Conservation (phyloP, 805 yeast species). For the Wickerhamiella slavikovae region DNA sequence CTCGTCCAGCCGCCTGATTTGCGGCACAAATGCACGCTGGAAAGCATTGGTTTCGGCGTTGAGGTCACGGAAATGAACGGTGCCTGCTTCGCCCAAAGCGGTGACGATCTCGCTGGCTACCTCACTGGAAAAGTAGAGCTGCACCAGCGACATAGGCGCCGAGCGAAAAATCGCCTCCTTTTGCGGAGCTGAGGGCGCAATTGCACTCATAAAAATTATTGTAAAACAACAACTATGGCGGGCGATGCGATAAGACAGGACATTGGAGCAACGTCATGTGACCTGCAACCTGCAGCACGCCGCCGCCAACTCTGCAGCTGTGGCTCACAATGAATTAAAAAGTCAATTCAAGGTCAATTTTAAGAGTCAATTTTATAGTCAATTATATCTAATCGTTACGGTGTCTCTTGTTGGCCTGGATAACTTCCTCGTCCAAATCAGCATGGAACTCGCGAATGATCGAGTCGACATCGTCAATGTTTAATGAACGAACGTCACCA, state of each 20-base stretch:
- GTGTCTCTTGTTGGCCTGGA: too few species aligned
- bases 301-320: too few species aligned
- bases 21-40: conserved; percentile 80
- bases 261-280: too few species aligned
- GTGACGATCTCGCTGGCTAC: conserved; percentile 72
- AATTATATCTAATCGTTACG: too few species aligned
- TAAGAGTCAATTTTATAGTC: too few species aligned
- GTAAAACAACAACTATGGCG: too few species aligned
- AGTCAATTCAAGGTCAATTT: too few species aligned
- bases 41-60: conserved; percentile 63
- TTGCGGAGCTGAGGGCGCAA: conserved; percentile 1
- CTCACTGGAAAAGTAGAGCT: conserved; percentile 79
- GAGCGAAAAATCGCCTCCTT: conserved; percentile 30
- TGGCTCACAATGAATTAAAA: too few species aligned
- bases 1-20: conserved; percentile 64
- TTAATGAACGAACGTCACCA: conserved; percentile 87
- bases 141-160: conserved; percentile 92
- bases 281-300: too few species aligned
- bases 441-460: conserved; percentile 88
- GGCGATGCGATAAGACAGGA: too few species aligned
- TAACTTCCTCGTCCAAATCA: too few species aligned
- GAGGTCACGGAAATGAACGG: conserved; percentile 75
- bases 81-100: conserved; percentile 68
- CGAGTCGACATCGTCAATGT: conserved; percentile 93
- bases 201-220: too few species aligned